Evolutionary conservation across 345 rosid genomes (phyloP).

Genomic region (Noccaea bulbosa): DNA sequence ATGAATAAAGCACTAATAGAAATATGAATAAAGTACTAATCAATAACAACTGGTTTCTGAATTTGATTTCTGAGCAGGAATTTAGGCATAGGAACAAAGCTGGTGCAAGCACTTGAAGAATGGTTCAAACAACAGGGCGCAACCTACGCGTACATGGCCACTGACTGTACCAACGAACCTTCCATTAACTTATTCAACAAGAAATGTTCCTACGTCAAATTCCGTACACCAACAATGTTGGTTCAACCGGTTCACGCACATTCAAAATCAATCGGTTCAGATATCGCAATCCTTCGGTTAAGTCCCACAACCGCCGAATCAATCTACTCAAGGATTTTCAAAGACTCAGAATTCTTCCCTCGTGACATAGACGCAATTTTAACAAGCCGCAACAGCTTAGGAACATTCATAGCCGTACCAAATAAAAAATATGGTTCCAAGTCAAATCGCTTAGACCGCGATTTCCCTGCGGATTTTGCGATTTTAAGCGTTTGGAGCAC

Average conservation of each 20-base stretch:
- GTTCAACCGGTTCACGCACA: conserved; percentile 86
- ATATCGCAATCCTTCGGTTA: conserved; percentile 45
- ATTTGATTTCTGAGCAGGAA: conserved; percentile 54
- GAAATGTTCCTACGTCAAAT: conserved; percentile 57
- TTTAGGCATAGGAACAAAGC: conserved; percentile 61
- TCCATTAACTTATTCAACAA: conserved; percentile 71
- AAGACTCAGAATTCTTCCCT: conserved; percentile 64
- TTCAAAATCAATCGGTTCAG: conserved; percentile 45
- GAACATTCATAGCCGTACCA: conserved; percentile 73
- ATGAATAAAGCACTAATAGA: not conserved
- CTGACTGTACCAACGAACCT: conserved; percentile 62
- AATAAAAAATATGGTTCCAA: conserved; percentile 25
- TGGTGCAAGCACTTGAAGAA: conserved; percentile 60
- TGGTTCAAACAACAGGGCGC: conserved; percentile 73
- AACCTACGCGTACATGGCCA: conserved; percentile 73
- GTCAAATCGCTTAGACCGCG: conserved; percentile 48
- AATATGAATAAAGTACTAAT: not conserved
- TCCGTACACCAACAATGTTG: conserved; percentile 59
- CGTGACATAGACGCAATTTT: conserved; percentile 57
- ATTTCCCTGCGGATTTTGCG: conserved; percentile 55
- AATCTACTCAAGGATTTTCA: conserved; percentile 51
- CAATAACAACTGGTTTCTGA: not conserved
- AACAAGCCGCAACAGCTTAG: conserved; percentile 53
- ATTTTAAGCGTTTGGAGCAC: conserved; percentile 76
- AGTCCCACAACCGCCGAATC: conserved; percentile 44